These are phyloP conservation scores for Aspergillus flavus DNA, from an alignment of 2,329 filamentous ascomycete species.

Conservation along the genomic window DNA sequence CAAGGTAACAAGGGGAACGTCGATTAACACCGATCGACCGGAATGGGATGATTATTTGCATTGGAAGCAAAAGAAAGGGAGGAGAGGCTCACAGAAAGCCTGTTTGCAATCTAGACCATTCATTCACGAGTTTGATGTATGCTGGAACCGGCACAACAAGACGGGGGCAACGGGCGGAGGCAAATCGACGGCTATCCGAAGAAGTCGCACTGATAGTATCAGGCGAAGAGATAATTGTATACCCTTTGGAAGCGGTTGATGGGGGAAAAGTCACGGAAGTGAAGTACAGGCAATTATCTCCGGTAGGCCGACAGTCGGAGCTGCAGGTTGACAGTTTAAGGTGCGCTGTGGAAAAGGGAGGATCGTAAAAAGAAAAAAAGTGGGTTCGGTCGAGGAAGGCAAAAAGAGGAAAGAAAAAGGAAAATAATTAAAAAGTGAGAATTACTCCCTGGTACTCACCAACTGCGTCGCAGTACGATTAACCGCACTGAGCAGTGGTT, in stretches of 20 bases:
- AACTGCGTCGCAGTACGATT: conserved; percentile 34
- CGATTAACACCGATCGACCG: not conserved
- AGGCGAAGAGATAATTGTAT: conserved; percentile 11
- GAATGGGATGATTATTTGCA: not conserved
- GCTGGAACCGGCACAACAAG: conserved; percentile 10
- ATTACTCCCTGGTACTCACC: conserved; percentile 24
- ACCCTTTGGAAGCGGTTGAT: not conserved
- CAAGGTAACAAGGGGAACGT: not conserved
- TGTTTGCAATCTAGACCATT: conserved; percentile 23
- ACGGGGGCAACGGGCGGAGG: conserved; percentile 3
- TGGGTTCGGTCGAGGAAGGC: conserved; percentile 5
- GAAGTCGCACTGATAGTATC: conserved; percentile 13
- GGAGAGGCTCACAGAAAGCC: conserved; percentile 18
- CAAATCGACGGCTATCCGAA: conserved; percentile 7
- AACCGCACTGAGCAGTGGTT: conserved; percentile 34
- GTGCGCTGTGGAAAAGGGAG: conserved; percentile 13
- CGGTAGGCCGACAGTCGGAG: conserved; percentile 12
- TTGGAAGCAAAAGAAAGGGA: conserved; percentile 1
- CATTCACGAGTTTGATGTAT: conserved; percentile 18
- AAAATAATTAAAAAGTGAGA: conserved; percentile 16
- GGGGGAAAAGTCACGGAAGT: conserved; percentile 1
- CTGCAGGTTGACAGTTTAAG: conserved; percentile 14
- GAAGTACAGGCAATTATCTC: conserved; percentile 7
- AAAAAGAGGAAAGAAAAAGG: conserved; percentile 13
- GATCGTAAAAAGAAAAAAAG: conserved; percentile 5